A percentile compares a stretch with the other conserved stretches of the same genome.
Evolutionary conservation across 2,329 filamentous ascomycete genomes (phyloP).

Genomic region (Hymenotorrendiella dingleyae): DNA sequence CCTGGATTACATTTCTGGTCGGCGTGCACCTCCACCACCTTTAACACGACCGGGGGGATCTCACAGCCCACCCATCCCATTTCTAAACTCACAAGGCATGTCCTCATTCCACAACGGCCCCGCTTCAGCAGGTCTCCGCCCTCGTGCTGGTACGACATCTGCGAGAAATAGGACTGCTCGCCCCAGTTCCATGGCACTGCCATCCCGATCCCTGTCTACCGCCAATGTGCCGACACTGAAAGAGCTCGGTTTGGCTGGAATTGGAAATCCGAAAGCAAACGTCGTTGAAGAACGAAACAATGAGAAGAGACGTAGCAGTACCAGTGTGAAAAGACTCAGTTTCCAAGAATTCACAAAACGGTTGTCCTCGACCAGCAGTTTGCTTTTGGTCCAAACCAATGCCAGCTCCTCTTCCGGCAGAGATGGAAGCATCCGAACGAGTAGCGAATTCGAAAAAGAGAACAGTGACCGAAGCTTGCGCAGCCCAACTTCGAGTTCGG

Average conservation of each 20-base stretch:
- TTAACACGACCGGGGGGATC: conserved; percentile 17
- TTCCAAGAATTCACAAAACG: conserved; percentile 57
- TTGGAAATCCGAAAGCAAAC: conserved; percentile 12
- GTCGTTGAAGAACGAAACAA: conserved; percentile 13
- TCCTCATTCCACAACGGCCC: conserved; percentile 23
- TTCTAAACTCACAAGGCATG: conserved; percentile 27
- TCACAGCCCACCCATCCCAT: conserved; percentile 22
- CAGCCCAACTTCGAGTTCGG: conserved; percentile 1
- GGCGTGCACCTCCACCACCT: conserved; percentile 16
- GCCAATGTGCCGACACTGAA: conserved; percentile 16
- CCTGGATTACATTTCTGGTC: conserved; percentile 30
- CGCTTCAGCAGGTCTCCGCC: conserved; percentile 16
- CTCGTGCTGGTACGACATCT: conserved; percentile 21
- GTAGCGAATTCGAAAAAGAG: conserved; percentile 20
- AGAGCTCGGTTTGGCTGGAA: conserved; percentile 15
- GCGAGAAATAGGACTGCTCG: conserved; percentile 17
- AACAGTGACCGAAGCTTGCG: conserved; percentile 8
- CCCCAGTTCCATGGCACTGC: conserved; percentile 25
- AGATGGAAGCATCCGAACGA: conserved; percentile 20
- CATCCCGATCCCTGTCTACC: conserved; percentile 25
- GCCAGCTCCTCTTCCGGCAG: conserved; percentile 28
- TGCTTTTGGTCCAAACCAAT: conserved; percentile 54
- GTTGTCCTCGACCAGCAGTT: conserved; percentile 54
- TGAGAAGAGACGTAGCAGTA: conserved; percentile 45
- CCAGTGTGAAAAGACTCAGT: conserved; percentile 52